Evolutionary conservation across 805 yeast genomes (phyloP).

Genomic region (Zygotorulaspora florentina): DNA sequence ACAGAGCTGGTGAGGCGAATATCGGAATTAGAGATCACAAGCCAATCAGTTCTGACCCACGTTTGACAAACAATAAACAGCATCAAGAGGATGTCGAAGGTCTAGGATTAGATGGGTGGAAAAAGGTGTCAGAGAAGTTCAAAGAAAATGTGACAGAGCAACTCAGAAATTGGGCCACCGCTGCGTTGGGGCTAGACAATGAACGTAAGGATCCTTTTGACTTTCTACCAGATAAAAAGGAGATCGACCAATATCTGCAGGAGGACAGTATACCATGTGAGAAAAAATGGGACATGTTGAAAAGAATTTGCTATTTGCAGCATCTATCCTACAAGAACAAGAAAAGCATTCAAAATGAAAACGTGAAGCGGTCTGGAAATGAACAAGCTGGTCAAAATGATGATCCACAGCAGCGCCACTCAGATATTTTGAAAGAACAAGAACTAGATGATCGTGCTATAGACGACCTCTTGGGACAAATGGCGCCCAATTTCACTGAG

Average conservation of each 20-base stretch:
- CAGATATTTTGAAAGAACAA: conserved; percentile 21
- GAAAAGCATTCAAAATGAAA: conserved; percentile 36
- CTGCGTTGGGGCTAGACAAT: conserved; percentile 35
- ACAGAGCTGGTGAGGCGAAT: conserved; percentile 85
- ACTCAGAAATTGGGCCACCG: conserved; percentile 52
- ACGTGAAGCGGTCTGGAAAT: conserved; percentile 12
- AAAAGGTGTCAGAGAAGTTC: conserved; percentile 43
- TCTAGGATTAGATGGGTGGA: conserved; percentile 63
- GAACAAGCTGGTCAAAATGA: conserved; percentile 1
- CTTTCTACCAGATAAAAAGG: conserved; percentile 55
- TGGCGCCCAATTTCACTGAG: conserved; percentile 23
- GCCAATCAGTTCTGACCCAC: conserved; percentile 72
- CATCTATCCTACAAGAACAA: conserved; percentile 54
- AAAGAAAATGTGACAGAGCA: conserved; percentile 52
- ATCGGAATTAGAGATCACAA: conserved; percentile 80
- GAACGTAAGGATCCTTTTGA: conserved; percentile 25
- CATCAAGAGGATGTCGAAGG: conserved; percentile 78
- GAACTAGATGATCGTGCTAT: conserved; percentile 30
- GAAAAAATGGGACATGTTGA: conserved; percentile 68
- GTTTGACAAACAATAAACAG: conserved; percentile 61
- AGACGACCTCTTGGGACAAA: conserved; percentile 28
- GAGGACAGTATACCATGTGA: conserved; percentile 44
- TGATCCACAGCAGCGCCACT: conserved; percentile 14
- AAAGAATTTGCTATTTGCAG: conserved; percentile 66
- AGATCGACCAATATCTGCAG: conserved; percentile 52